These are phyloP conservation scores for Beta macrorhiza DNA, from an alignment of 179 eudicot genomes.

Conservation along the genomic window DNA sequence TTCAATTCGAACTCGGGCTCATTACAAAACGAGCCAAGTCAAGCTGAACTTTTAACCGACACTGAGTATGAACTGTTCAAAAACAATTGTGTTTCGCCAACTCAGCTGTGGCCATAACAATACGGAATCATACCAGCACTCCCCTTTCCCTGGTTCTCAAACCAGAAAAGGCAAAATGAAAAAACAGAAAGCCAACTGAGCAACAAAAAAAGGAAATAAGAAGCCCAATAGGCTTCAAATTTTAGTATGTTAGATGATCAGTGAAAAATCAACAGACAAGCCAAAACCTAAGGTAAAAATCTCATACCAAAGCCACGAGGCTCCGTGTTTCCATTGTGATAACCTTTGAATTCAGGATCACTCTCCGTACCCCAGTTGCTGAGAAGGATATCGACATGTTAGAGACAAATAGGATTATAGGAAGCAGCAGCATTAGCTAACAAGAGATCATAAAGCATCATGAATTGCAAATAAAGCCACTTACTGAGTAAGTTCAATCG, in stretches of 20 bases:
- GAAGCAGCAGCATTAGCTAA: slow-evolving; percentile 6
- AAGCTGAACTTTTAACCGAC: no score
- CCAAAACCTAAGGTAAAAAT: not conserved
- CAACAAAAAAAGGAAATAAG: not conserved
- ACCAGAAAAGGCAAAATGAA: not conserved
- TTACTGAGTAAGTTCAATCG: slow-evolving; percentile 92
- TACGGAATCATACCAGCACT: not conserved
- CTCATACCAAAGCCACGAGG: slow-evolving; percentile 89
- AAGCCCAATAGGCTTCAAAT: not conserved
- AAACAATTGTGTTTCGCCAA: no score
- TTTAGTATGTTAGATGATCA: not conserved
- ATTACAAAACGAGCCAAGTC: no score
- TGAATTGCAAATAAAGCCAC: slow-evolving; percentile 15
- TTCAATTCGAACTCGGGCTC: no score
- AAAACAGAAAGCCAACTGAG: not conserved
- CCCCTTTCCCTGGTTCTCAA: not conserved
- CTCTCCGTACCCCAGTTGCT: slow-evolving; percentile 97
- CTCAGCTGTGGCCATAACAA: not conserved
- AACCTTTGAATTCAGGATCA: slow-evolving; percentile 82
- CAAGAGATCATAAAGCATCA: not conserved
- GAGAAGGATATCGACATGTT: slow-evolving; percentile 22
- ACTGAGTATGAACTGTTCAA: no score
- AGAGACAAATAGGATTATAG: slow-evolving; percentile 15
- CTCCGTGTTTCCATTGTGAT: slow-evolving; percentile 90
- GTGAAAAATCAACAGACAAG: slow-evolving; percentile 2